Percentiles rank a stretch among this genome's conserved stretches.
These are phyloP conservation scores for Neofusicoccum cordaticola DNA, from an alignment of 2,329 filamentous ascomycete species.

Conservation along the genomic window DNA sequence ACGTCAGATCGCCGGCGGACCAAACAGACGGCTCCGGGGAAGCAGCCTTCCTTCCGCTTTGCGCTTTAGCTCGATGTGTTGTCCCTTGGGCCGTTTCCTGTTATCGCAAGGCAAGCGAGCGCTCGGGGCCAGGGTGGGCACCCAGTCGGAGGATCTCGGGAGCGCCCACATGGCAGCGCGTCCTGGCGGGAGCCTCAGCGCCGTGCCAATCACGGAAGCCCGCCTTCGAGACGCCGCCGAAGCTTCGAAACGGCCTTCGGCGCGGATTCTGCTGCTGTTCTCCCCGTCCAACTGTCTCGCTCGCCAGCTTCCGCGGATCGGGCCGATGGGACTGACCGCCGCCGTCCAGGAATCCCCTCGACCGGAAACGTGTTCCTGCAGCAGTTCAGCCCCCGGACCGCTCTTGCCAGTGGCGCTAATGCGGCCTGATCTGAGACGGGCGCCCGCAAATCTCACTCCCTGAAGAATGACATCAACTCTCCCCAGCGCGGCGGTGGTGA, in stretches of 20 bases:
- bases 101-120: constrained; percentile 1
- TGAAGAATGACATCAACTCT: constrained; percentile 4
- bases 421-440: constrained; percentile 4
- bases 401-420: neutral
- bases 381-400: neutral
- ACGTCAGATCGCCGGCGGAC: constrained; percentile 6
- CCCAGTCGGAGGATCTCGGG: constrained; percentile 6
- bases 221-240: neutral
- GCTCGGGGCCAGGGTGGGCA: neutral
- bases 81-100: neutral
- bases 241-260: neutral
- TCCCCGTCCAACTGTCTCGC: neutral
- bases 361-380: constrained; percentile 4
- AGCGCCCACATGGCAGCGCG: constrained; percentile 2
- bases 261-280: neutral
- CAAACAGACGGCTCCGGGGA: neutral
- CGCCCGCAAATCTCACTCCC: neutral
- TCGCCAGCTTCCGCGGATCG: neutral
- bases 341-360: neutral
- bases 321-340: neutral
- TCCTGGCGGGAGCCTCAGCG: constrained; percentile 1
- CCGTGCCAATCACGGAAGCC: constrained; percentile 1
- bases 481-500: neutral
- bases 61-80: neutral
- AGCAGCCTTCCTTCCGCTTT: neutral